Evolutionary conservation across 768 basidiomycete genomes (phyloP).

Genomic region (Clitopilus passeckerianus): DNA sequence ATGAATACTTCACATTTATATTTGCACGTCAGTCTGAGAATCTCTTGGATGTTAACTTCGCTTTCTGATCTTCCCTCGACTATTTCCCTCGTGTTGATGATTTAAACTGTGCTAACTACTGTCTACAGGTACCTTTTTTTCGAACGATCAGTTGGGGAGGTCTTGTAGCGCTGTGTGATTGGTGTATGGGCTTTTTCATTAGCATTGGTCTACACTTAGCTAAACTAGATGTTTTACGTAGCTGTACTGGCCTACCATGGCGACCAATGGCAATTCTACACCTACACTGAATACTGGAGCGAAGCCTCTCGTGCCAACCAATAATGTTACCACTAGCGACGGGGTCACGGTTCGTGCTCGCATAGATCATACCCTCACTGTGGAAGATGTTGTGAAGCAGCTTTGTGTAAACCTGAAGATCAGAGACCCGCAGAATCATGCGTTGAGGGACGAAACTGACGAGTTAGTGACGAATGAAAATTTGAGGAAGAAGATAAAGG

Average conservation of each 20-base stretch:
- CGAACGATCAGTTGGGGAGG: background rate
- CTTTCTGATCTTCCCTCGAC: slow-evolving; percentile 13
- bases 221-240: background rate
- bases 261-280: slow-evolving; percentile 12
- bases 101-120: no score
- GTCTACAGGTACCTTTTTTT: no score
- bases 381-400: slow-evolving; percentile 81
- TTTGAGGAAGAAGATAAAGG: slow-evolving; percentile 74
- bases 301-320: slow-evolving; percentile 70
- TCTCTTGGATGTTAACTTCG: slow-evolving; percentile 12
- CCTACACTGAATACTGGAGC: slow-evolving; percentile 31
- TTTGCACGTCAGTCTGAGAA: slow-evolving; percentile 46
- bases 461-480: slow-evolving; percentile 88
- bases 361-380: slow-evolving; percentile 79
- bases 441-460: slow-evolving; percentile 77
- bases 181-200: background rate
- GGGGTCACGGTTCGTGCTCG: slow-evolving; percentile 75
- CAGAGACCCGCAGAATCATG: slow-evolving; percentile 67
- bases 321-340: slow-evolving; percentile 75
- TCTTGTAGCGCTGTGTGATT: background rate
- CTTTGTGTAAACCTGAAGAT: slow-evolving; percentile 79
- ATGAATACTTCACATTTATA: slow-evolving; percentile 13
- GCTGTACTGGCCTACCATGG: slow-evolving; percentile 7
- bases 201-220: background rate
- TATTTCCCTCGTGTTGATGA: background rate